Evolutionary conservation across 106 monocot genomes (phyloP).

Genomic region (Posidonia australis): DNA sequence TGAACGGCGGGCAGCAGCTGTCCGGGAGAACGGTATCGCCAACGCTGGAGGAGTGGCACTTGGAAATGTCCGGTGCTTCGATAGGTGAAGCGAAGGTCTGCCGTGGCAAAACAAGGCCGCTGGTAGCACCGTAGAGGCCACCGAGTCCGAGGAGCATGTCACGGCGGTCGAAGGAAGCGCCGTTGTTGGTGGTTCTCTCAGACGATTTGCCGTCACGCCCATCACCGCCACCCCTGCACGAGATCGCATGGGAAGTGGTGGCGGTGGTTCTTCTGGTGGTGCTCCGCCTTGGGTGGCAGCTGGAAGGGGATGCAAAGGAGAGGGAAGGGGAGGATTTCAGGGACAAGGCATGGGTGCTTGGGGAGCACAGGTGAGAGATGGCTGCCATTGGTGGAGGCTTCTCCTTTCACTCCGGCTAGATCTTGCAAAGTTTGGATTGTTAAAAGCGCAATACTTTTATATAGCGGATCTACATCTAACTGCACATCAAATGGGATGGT

Average conservation of each 20-base stretch:
- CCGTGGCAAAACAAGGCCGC: slow-evolving; percentile 11
- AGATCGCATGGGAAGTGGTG: background rate
- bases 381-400: too few species aligned
- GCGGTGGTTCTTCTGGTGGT: background rate
- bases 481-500: too few species aligned
- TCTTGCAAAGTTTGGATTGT: too few species aligned
- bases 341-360: background rate
- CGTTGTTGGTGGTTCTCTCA: background rate
- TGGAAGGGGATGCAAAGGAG: slow-evolving; percentile 35
- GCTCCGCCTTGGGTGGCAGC: background rate
- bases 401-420: too few species aligned
- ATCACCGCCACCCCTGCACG: slow-evolving; percentile 2
- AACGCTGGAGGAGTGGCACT: slow-evolving; percentile 1
- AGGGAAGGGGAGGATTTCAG: background rate
- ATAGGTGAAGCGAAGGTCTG: slow-evolving; percentile 7
- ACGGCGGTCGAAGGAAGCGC: slow-evolving; percentile 13
- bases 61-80: slow-evolving; percentile 10
- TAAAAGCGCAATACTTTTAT: too few species aligned
- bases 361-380: background rate
- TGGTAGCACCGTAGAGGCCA: slow-evolving; percentile 7
- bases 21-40: background rate
- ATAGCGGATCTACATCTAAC: too few species aligned
- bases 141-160: slow-evolving; percentile 16
- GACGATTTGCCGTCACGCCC: background rate
- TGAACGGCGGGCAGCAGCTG: slow-evolving; percentile 15